These are phyloP conservation scores for Laguncularia racemosa DNA, from an alignment of 345 rosid genomes.

Conservation along the genomic window DNA sequence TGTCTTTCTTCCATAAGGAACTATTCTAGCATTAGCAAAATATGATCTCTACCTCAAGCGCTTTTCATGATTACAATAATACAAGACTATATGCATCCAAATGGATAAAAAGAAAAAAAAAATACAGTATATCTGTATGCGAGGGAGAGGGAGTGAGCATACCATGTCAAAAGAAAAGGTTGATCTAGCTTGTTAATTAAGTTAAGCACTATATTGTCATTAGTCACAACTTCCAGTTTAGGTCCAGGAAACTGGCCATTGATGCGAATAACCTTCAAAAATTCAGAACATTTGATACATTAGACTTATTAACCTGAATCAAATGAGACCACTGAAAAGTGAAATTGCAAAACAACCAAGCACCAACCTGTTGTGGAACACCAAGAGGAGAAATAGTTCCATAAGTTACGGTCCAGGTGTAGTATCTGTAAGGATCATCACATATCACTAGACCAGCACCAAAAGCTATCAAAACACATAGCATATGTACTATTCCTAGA, in stretches of 20 bases:
- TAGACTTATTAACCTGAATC: conserved; percentile 6
- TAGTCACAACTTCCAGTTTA: conserved; percentile 78
- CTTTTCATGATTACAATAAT: too few relatives aligned
- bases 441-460: conserved; percentile 10
- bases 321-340: background rate
- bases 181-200: conserved; percentile 84
- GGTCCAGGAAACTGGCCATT: conserved; percentile 97
- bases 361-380: conserved; percentile 67
- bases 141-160: too few relatives aligned
- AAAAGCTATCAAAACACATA: background rate
- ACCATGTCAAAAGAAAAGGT: conserved; percentile 92
- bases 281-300: background rate
- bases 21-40: too few relatives aligned
- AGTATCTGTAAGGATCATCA: conserved; percentile 23
- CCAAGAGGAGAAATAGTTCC: conserved; percentile 19
- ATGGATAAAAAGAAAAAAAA: too few relatives aligned
- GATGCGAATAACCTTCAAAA: conserved; percentile 73
- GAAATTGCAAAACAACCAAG: background rate
- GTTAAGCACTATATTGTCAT: conserved; percentile 74
- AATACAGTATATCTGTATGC: too few relatives aligned
- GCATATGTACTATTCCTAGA: background rate
- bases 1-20: too few relatives aligned
- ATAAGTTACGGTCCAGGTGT: conserved; percentile 27
- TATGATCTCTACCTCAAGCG: too few relatives aligned
- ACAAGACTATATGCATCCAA: too few relatives aligned